Evolutionary conservation across 1,139 yeast genomes (phyloP).

Genomic region (Komagataea norvegica): DNA sequence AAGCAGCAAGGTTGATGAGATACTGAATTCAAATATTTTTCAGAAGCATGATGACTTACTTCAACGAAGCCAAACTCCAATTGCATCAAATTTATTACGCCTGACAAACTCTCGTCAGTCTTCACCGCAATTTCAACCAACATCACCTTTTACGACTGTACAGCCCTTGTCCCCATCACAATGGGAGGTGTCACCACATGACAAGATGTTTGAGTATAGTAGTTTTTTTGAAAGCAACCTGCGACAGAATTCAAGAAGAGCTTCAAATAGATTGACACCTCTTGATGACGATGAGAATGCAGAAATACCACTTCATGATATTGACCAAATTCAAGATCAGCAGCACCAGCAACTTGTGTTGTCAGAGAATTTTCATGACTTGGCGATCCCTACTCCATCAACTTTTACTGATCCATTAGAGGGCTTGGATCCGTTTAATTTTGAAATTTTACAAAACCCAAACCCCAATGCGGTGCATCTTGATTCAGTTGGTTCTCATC

Average conservation of each 20-base stretch:
- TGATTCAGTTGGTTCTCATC: slow-evolving; percentile 41
- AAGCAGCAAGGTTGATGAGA: slow-evolving; percentile 1
- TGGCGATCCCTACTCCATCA: not conserved
- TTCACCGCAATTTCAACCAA: slow-evolving; percentile 9
- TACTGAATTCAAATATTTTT: slow-evolving; percentile 6
- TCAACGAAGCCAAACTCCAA: slow-evolving; percentile 19
- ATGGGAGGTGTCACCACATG: slow-evolving; percentile 13
- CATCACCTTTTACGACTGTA: slow-evolving; percentile 4
- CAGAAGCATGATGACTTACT: slow-evolving; percentile 10
- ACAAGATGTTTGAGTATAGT: slow-evolving; percentile 21
- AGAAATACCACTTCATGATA: slow-evolving; percentile 1
- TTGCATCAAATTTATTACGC: slow-evolving; percentile 19
- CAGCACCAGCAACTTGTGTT: not conserved
- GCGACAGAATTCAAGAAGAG: slow-evolving; percentile 15
- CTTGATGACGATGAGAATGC: slow-evolving; percentile 15
- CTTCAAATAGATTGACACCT: slow-evolving; percentile 16
- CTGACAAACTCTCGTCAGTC: slow-evolving; percentile 14
- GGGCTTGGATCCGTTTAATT: slow-evolving; percentile 11
- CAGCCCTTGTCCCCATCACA: slow-evolving; percentile 12
- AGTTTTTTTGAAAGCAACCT: slow-evolving; percentile 24
- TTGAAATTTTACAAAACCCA: slow-evolving; percentile 19
- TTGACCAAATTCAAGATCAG: slow-evolving; percentile 3
- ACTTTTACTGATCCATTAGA: slow-evolving; percentile 1
- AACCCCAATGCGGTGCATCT: slow-evolving; percentile 30
- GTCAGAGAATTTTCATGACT: not conserved